These are phyloP conservation scores for Xerocomus spinulosus DNA, from an alignment of 768 basidiomycete species.

Conservation along the genomic window DNA sequence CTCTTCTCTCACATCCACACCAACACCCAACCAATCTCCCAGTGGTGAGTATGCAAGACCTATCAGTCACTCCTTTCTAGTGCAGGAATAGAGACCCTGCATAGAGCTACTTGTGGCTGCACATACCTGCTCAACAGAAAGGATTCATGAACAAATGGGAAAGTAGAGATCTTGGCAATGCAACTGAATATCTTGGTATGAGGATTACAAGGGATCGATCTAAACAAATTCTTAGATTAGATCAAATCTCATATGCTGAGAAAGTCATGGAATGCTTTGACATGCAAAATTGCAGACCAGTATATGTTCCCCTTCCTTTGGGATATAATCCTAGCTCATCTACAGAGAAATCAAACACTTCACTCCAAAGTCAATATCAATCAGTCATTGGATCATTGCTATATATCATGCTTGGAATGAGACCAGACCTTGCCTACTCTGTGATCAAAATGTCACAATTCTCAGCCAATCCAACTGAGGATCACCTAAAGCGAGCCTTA, in stretches of 20 bases:
- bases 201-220: not conserved
- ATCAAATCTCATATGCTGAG: not conserved
- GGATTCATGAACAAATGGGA: not conserved
- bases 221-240: not conserved
- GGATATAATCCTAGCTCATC: not conserved
- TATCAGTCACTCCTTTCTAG: no score
- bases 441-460: no score
- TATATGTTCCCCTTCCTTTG: not conserved
- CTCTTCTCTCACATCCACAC: no score
- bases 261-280: not conserved
- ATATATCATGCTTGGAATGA: not conserved
- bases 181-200: not conserved
- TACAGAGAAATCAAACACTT: not conserved
- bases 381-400: not conserved
- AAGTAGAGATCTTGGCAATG: not conserved
- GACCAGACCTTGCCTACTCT: no score
- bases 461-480: not conserved
- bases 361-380: not conserved
- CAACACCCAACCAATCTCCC: no score
- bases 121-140: no score
- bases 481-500: not conserved
- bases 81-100: no score
- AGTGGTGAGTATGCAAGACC: no score
- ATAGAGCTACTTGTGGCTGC: no score
- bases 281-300: not conserved